Conservation (phyloP, 768 basidiomycete genomes). For the Cyclocybe cylindracea region DNA sequence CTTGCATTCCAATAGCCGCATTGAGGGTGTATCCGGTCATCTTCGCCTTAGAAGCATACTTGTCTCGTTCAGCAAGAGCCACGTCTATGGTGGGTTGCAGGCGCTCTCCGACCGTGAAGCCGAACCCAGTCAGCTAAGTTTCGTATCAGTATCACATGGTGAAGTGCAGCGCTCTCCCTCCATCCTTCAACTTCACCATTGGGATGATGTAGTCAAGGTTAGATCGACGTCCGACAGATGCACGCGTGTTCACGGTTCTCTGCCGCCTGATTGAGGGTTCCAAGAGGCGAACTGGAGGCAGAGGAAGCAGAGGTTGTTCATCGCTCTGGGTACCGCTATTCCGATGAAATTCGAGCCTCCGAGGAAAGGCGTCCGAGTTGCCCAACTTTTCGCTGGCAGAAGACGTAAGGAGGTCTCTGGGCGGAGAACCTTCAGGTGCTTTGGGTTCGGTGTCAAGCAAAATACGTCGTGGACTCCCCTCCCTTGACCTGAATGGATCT, state of each 20-base stretch:
- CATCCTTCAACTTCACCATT: constrained; percentile 19
- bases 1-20: constrained; percentile 60
- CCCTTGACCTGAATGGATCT: constrained; percentile 2
- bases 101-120: constrained; percentile 46
- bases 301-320: constrained; percentile 5
- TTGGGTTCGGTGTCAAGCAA: background rate
- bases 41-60: constrained; percentile 46
- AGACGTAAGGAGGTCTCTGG: too few relatives aligned
- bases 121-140: background rate
- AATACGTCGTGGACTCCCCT: constrained; percentile 1
- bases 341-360: background rate
- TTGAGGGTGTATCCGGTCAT: constrained; percentile 38
- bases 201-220: constrained; percentile 43
- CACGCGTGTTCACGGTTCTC: constrained; percentile 16
- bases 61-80: constrained; percentile 44
- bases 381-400: background rate
- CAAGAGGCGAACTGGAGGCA: constrained; percentile 8
- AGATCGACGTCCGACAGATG: constrained; percentile 24
- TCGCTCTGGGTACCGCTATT: background rate
- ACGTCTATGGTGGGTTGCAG: constrained; percentile 50
- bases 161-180: background rate
- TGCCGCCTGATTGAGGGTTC: constrained; percentile 4
- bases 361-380: background rate
- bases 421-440: too few relatives aligned
- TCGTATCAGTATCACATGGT: constrained; percentile 1